A percentile compares a stretch with the other conserved stretches of the same genome.
Evolutionary conservation across 208 protist genomes (phyloP).

Genomic region (Trypanosoma platydactyli): DNA sequence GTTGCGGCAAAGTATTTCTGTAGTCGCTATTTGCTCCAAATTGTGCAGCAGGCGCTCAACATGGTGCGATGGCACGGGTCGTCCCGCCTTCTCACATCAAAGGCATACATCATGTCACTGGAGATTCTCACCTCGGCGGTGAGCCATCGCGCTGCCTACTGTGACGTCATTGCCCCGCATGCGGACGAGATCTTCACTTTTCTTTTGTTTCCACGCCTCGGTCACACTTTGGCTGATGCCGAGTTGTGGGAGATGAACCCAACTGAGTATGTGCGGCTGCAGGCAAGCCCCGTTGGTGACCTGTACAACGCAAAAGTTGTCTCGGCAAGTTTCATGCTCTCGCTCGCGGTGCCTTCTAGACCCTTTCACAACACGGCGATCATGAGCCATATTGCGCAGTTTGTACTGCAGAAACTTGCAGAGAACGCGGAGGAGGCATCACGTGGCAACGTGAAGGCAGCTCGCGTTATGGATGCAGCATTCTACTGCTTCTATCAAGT

Average conservation of each 20-base stretch:
- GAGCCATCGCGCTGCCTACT: constrained; percentile 44
- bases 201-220: constrained; percentile 88
- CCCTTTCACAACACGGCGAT: constrained; percentile 68
- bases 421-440: constrained; percentile 43
- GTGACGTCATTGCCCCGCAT: constrained; percentile 48
- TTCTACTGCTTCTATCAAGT: constrained; percentile 80
- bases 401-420: constrained; percentile 72
- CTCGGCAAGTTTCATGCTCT: constrained; percentile 68
- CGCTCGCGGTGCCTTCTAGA: constrained; percentile 52
- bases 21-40: constrained; percentile 32
- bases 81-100: constrained; percentile 62
- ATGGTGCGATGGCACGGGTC: constrained; percentile 77
- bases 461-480: constrained; percentile 71
- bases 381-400: constrained; percentile 64
- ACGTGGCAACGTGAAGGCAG: constrained; percentile 41
- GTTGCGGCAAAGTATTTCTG: constrained; percentile 57
- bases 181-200: constrained; percentile 70
- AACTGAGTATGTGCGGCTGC: constrained; percentile 90
- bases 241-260: constrained; percentile 91
- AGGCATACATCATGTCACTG: constrained; percentile 82
- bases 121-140: constrained; percentile 64
- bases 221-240: constrained; percentile 76
- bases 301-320: constrained; percentile 82
- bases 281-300: constrained; percentile 74
- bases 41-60: constrained; percentile 51